Evolutionary conservation across 2,329 filamentous ascomycete species (phyloP), one percentile per base, ranked within the genome.

Genomic region (Ascochyta pisi): DNA sequence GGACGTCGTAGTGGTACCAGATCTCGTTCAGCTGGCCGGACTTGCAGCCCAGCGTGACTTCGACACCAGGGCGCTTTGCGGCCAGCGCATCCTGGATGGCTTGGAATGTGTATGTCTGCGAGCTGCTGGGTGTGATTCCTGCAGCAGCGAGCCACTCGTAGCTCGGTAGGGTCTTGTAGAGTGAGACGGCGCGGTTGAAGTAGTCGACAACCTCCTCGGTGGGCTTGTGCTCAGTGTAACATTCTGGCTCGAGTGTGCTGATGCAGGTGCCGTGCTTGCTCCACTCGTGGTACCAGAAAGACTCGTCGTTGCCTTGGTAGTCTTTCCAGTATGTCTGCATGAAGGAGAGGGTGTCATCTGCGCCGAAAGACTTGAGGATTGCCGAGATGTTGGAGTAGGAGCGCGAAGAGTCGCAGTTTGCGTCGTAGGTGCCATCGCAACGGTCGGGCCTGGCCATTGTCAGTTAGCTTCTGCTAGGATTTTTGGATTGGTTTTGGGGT

Each of bases 271-370:
- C 89, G 71, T 91, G 88, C 73, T 89, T 90, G 72, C 82, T 81
- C 84, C 86, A 91, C 69, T 91, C 88, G 74, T 89, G 86, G 64
- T 84, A 81, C 88, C 88, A 91, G 65, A 91, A 85, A 10, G 76
- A 76, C 64, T 88, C 83, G 62, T 89, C 84, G 38, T 86, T 76
- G 52, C 87, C 88, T 44, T 83, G 70, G 73, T 87, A 84, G 68
- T 88, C 86, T 70, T 90, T 87, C 89, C 89, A 92, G 77, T 88
- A 90, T 2, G 78, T 84, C 46, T 83, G 75, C 89, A 92, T 92
- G 69, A 86, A 89, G 2, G 78, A 76, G 1, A 92, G 78, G 1
- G 89, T 80, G 26, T 84, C 82, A 1, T 77, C 78, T 46, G 83
- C 81, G 57, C 82, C 82, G 22, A 82, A 80, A 7, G 81, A 76